A percentile compares a stretch with the other conserved stretches of the same genome.
Evolutionary conservation across 495 filamentous ascomycete genomes (phyloP).

Genomic region (Clohesyomyces aquaticus): DNA sequence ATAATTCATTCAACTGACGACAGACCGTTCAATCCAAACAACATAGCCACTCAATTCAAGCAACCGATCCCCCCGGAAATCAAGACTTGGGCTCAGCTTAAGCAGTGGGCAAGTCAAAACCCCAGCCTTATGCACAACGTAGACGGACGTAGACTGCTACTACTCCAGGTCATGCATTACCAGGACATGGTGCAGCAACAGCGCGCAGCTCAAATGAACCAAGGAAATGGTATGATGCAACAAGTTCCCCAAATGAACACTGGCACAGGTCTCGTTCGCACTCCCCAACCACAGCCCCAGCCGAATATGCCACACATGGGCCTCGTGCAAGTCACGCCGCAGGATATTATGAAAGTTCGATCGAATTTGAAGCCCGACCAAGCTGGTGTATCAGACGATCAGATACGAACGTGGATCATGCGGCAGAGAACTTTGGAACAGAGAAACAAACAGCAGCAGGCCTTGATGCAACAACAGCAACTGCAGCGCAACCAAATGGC

Average conservation of each 20-base stretch:
- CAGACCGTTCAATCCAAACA: slow-evolving; percentile 20
- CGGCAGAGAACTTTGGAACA: slow-evolving; percentile 21
- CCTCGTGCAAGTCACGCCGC: slow-evolving; percentile 28
- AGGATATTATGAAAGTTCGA: slow-evolving; percentile 25
- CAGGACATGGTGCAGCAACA: slow-evolving; percentile 26
- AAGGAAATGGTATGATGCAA: not conserved
- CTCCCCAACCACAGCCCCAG: slow-evolving; percentile 22
- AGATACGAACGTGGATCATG: slow-evolving; percentile 22
- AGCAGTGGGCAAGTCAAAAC: slow-evolving; percentile 35
- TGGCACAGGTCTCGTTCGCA: slow-evolving; percentile 1
- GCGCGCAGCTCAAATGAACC: slow-evolving; percentile 8
- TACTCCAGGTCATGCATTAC: slow-evolving; percentile 35
- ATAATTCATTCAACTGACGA: slow-evolving; percentile 27
- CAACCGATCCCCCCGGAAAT: slow-evolving; percentile 26
- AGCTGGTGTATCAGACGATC: slow-evolving; percentile 20
- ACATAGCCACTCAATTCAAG: slow-evolving; percentile 11
- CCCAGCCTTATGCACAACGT: slow-evolving; percentile 19
- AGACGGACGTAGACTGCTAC: slow-evolving; percentile 18
- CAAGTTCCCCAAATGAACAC: not conserved
- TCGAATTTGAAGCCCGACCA: slow-evolving; percentile 13
- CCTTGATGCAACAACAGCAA: slow-evolving; percentile 30
- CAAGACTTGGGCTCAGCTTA: slow-evolving; percentile 39
- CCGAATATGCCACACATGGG: slow-evolving; percentile 16
- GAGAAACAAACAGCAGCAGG: slow-evolving; percentile 44
- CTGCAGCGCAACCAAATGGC: slow-evolving; percentile 17